phyloP scores from a whole-genome alignment of 805 yeast species.

The Wickerhamomyces queroliae region DNA sequence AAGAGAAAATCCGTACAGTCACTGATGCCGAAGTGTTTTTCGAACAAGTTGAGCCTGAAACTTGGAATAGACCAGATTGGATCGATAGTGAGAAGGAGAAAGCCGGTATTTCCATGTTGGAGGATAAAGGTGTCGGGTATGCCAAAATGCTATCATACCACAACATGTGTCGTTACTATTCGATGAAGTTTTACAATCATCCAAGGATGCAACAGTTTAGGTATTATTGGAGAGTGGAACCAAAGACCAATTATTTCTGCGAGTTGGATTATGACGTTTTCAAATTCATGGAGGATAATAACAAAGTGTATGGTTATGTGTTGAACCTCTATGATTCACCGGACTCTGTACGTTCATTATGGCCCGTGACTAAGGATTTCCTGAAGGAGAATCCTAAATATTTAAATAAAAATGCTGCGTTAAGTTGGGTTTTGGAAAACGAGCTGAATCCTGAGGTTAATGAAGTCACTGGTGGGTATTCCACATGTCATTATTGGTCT shows the following conservation, averaged over 20 bases:
- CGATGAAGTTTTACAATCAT: conserved; percentile 56
- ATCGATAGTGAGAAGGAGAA: conserved; percentile 43
- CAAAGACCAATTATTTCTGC: conserved; percentile 61
- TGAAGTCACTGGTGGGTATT: conserved; percentile 38
- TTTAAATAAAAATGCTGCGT: conserved; percentile 52
- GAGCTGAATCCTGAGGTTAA: conserved; percentile 43
- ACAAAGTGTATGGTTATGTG: conserved; percentile 70
- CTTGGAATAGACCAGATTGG: conserved; percentile 57
- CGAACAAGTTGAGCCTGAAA: conserved; percentile 34
- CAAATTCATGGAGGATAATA: conserved; percentile 61
- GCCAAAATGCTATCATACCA: conserved; percentile 63
- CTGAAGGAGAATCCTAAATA: conserved; percentile 51
- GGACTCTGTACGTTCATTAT: conserved; percentile 52
- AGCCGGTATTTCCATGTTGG: conserved; percentile 34
- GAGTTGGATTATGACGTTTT: conserved; percentile 73
- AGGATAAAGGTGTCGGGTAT: conserved; percentile 45
- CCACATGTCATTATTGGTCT: conserved; percentile 84
- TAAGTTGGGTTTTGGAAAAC: conserved; percentile 58
- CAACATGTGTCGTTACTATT: conserved; percentile 81
- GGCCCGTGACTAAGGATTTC: conserved; percentile 66
- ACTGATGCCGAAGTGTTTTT: conserved; percentile 40
- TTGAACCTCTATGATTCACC: conserved; percentile 67
- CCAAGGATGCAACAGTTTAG: conserved; percentile 55
- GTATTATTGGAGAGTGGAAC: conserved; percentile 83
- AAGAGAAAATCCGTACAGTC: conserved; percentile 30